phyloP scores from a whole-genome alignment of 2,329 filamentous ascomycete genomes.

The Ceratocystiopsis sp. region DNA sequence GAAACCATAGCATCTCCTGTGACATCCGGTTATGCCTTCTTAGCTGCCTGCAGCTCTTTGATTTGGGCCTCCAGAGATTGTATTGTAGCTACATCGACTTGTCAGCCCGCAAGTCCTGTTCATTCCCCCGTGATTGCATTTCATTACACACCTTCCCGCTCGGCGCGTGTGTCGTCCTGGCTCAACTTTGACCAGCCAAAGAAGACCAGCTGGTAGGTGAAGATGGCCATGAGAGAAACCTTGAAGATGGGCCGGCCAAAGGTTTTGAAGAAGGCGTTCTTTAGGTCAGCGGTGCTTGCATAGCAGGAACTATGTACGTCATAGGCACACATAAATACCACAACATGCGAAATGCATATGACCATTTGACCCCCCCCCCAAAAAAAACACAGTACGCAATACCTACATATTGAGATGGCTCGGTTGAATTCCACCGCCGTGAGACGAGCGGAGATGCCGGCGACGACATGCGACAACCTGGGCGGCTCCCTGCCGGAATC shows the following conservation, averaged over 20 bases:
- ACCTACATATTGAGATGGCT: slow-evolving; percentile 6
- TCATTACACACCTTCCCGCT: slow-evolving; percentile 33
- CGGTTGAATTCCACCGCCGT: slow-evolving; percentile 3
- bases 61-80: slow-evolving; percentile 22
- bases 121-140: no score
- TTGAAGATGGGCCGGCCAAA: slow-evolving; percentile 60
- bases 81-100: slow-evolving; percentile 12
- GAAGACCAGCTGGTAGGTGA: slow-evolving; percentile 65
- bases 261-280: slow-evolving; percentile 47
- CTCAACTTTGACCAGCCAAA: slow-evolving; percentile 61
- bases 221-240: slow-evolving; percentile 55
- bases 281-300: no score
- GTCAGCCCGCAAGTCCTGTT: neutral
- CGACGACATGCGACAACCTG: no score
- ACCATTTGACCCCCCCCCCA: no score
- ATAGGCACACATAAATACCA: no score
- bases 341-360: no score
- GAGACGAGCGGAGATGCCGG: no score
- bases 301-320: no score
- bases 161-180: slow-evolving; percentile 46
- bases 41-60: slow-evolving; percentile 15
- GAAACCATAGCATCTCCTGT: no score
- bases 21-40: neutral
- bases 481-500: no score
- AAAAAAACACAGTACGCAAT: no score